Percentiles rank a stretch among this genome's conserved stretches.
Evolutionary conservation across 208 protist species (phyloP).

Genomic region (Naegleria gruberi): DNA sequence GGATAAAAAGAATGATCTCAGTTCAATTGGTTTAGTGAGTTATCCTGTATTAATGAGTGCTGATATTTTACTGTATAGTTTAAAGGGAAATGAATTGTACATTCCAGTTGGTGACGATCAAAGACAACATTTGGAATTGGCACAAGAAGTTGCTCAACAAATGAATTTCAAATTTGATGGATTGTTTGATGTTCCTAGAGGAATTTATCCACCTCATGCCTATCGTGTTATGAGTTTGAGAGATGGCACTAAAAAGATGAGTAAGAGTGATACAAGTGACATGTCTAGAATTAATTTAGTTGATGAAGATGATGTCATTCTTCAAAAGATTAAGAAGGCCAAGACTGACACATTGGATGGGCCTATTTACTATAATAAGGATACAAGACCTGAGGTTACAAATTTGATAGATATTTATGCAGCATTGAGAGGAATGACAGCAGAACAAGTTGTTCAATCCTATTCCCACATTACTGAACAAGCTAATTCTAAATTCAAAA

Average conservation of each 20-base stretch:
- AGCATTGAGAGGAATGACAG: not conserved
- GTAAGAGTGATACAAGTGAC: conserved; percentile 40
- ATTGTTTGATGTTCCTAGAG: not conserved
- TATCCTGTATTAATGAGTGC: conserved; percentile 53
- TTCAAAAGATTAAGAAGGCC: conserved; percentile 33
- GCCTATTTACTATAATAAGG: conserved; percentile 20
- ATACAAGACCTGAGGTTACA: conserved; percentile 25
- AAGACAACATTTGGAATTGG: conserved; percentile 47
- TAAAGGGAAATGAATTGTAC: conserved; percentile 27
- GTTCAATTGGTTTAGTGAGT: conserved; percentile 38
- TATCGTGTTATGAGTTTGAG: conserved; percentile 44
- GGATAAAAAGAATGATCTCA: not conserved
- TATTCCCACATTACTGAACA: not conserved
- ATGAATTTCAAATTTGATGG: not conserved
- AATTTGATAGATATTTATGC: conserved; percentile 39
- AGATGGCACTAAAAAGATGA: conserved; percentile 48
- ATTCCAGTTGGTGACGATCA: conserved; percentile 54
- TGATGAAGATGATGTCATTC: conserved; percentile 36
- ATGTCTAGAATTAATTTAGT: conserved; percentile 42
- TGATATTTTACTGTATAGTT: conserved; percentile 48
- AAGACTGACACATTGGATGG: conserved; percentile 36
- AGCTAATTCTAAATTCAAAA: not conserved
- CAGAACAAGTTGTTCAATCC: not conserved
- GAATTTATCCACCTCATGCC: conserved; percentile 2
- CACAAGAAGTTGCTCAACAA: conserved; percentile 34